Conservation (phyloP, 768 basidiomycete genomes). For the Exidia glandulosa region DNA sequence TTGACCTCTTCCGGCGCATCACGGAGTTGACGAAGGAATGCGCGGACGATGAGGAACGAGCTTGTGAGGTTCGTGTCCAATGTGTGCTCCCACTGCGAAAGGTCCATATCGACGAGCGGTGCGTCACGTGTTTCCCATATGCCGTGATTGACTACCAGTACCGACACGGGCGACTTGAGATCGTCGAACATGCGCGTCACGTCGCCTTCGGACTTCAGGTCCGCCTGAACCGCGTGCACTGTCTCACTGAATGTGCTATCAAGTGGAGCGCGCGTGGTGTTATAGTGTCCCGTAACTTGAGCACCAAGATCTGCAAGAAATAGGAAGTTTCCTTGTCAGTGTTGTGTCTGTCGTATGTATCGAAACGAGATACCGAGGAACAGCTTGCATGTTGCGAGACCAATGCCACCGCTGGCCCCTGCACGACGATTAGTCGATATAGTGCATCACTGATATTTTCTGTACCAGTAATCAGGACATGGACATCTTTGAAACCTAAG, state of each 20-base stretch:
- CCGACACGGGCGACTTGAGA: conserved; percentile 34
- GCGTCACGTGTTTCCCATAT: conserved; percentile 35
- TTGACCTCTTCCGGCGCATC: conserved; percentile 28
- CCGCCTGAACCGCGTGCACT: conserved; percentile 35
- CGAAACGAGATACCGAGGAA: conserved; percentile 42
- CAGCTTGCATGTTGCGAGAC: conserved; percentile 44
- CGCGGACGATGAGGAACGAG: conserved; percentile 54
- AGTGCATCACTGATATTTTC: no score
- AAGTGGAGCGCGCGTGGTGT: conserved; percentile 37
- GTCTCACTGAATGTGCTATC: conserved; percentile 23
- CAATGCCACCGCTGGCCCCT: conserved; percentile 70
- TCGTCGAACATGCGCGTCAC: conserved; percentile 38
- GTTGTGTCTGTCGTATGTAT: no score
- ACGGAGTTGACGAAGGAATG: conserved; percentile 41
- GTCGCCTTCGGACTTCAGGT: conserved; percentile 45
- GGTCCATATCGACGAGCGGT: conserved; percentile 44
- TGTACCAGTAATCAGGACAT: conserved; percentile 65
- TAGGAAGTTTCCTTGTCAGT: no score
- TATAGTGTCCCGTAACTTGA: conserved; percentile 61
- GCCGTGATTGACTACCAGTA: conserved; percentile 53
- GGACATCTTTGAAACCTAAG: conserved; percentile 45
- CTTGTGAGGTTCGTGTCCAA: conserved; percentile 54
- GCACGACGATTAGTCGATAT: not conserved
- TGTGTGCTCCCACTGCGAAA: conserved; percentile 53
- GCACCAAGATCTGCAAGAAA: conserved; percentile 61